Base-by-base conservation (phyloP, 768 basidiomycete genomes). In the Galerina marginata region DNA sequence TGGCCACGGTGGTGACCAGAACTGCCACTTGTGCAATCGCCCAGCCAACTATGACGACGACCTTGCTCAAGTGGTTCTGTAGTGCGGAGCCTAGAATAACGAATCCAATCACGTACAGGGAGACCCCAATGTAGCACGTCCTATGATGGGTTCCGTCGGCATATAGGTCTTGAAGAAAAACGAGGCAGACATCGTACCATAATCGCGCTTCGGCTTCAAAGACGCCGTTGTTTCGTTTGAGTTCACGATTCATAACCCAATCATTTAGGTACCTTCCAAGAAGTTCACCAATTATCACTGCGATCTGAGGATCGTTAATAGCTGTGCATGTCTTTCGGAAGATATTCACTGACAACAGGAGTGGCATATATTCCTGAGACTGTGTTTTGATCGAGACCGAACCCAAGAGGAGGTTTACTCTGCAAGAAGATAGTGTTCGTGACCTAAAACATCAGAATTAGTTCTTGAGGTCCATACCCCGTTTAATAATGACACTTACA, bases 371-470 rank as follows among this genome's bases (percentile, higher is more conserved):
- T 75, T 36, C 83, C 85, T 0, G 87, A 80, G 48, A 84, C 83
- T 11, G 78, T 81, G 54, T 77, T 80, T 56, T 75, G 77, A 33
- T 72, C 76, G 65, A 84, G 83, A 0, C 81, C 85, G 61, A 77
- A 88, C n/a, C 83, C 89, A 9, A 79, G 63, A 0, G 86, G 86
- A 1, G 76, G 75, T 0, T 85, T 85, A 3, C 74, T 74, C 5
- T 85, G 86, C 1, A 89, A 72, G 74, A 90, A 90, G 1, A 89
- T 85, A 0, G 83, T 85, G 59, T 85, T 87, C 2, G 88, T 91
- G 15, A 86, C 84, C 83, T 88, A 54, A 39, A 23, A 3, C 4
- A 56, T 6, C n/a, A 26, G 12, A 33, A n/a, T 40, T 23, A 26
- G 14, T 33, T n/a, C 39, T 14, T 33, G 16, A 11, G 2, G 26